Percentiles rank a stretch among this genome's conserved stretches.
Conservation (phyloP, 169 alveolate species). For the Cystoisospora suis region DNA sequence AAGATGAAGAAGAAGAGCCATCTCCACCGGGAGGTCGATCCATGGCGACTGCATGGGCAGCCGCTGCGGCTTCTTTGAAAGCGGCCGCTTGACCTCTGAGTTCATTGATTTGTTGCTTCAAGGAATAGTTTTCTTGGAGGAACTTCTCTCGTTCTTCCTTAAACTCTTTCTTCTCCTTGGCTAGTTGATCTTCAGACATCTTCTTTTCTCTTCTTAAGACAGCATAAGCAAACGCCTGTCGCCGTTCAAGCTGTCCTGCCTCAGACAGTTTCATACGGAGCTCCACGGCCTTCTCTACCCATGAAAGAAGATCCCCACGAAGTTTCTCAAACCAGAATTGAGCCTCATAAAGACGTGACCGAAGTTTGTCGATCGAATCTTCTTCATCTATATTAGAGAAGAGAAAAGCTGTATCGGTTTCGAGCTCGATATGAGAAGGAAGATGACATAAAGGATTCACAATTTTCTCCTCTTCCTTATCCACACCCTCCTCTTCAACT, state of each 20-base stretch:
- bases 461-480: not conserved
- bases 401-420: not conserved
- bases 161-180: not conserved
- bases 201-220: not conserved
- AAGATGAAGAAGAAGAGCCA: too few species aligned
- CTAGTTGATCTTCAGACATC: not conserved
- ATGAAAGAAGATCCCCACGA: constrained; percentile 1
- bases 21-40: too few species aligned
- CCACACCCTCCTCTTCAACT: not conserved
- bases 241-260: not conserved
- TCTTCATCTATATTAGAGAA: not conserved
- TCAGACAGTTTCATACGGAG: not conserved
- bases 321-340: constrained; percentile 33
- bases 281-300: constrained; percentile 29
- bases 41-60: not conserved
- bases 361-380: not conserved
- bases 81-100: not conserved
- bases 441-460: too few species aligned
- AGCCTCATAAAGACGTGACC: not conserved
- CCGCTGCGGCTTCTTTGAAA: constrained; percentile 13
- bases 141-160: not conserved
- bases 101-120: not conserved
- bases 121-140: not conserved
- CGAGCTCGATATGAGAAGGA: not conserved
- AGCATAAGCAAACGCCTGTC: not conserved